phyloP scores from a whole-genome alignment of 2,329 filamentous ascomycete genomes.

The Aspergillus tamarii region DNA sequence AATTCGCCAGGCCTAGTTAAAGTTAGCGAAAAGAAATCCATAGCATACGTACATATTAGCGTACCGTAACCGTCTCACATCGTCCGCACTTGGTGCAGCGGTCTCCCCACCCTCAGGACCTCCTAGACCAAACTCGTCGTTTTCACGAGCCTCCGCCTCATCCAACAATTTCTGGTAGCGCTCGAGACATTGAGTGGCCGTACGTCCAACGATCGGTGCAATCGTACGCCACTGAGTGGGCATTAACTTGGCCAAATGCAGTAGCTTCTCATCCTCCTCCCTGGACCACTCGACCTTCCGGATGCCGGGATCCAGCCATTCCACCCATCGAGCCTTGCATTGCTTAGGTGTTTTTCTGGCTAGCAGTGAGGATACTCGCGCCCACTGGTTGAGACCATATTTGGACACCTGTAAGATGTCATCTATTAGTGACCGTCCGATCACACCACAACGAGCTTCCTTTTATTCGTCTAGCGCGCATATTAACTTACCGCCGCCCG shows the following conservation, averaged over 20 bases:
- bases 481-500: slow-evolving; percentile 70
- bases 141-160: slow-evolving; percentile 89
- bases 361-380: slow-evolving; percentile 93
- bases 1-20: slow-evolving; percentile 76
- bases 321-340: slow-evolving; percentile 97
- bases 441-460: slow-evolving; percentile 13
- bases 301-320: slow-evolving; percentile 98
- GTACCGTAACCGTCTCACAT: slow-evolving; percentile 77
- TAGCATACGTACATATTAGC: slow-evolving; percentile 11
- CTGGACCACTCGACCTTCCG: slow-evolving; percentile 99
- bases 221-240: slow-evolving; percentile 99
- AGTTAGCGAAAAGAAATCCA: slow-evolving; percentile 18
- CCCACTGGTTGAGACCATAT: slow-evolving; percentile 97
- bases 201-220: slow-evolving; percentile 92
- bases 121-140: slow-evolving; percentile 75
- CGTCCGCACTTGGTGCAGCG: slow-evolving; percentile 85
- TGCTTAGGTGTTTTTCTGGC: slow-evolving; percentile 98
- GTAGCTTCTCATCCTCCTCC: slow-evolving; percentile 95
- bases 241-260: slow-evolving; percentile 97
- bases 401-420: slow-evolving; percentile 65
- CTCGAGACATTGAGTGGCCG: slow-evolving; percentile 95
- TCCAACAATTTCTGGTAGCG: slow-evolving; percentile 96
- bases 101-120: slow-evolving; percentile 82
- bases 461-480: not conserved
- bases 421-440: slow-evolving; percentile 13